Evolutionary conservation across 2,329 filamentous ascomycete species (phyloP).

Genomic region (Fusarium udum): DNA sequence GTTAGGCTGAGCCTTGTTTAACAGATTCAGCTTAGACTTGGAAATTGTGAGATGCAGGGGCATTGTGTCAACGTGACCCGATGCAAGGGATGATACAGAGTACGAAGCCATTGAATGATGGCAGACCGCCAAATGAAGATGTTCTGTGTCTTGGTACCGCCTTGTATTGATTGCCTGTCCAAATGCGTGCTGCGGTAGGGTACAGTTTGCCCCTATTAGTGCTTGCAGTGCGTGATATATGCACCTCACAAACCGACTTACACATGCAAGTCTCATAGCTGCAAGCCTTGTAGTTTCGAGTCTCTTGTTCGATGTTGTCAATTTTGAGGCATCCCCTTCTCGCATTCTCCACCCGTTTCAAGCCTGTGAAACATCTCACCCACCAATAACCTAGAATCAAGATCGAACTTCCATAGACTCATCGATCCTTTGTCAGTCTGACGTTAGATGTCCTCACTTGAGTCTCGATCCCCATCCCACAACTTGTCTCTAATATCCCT

Average conservation of each 20-base stretch:
- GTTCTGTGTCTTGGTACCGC: background rate
- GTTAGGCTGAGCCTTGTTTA: constrained; percentile 19
- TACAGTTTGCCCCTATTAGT: background rate
- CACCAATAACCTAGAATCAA: constrained; percentile 12
- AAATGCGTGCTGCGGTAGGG: background rate
- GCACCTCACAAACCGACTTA: background rate
- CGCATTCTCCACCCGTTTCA: constrained; percentile 5
- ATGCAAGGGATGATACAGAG: constrained; percentile 23
- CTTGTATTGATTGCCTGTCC: background rate
- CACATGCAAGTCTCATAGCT: constrained; percentile 14
- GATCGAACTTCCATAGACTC: constrained; percentile 30
- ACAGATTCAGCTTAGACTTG: constrained; percentile 7
- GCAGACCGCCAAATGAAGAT: background rate
- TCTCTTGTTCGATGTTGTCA: constrained; percentile 4
- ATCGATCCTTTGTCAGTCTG: constrained; percentile 19
- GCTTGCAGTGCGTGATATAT: constrained; percentile 11
- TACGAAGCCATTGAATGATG: constrained; percentile 4
- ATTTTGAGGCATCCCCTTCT: constrained; percentile 2
- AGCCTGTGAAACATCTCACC: constrained; percentile 32
- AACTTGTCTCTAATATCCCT: background rate
- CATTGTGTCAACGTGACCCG: constrained; percentile 31
- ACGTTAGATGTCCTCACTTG: constrained; percentile 15
- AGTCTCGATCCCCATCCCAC: constrained; percentile 12
- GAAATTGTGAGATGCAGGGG: constrained; percentile 32
- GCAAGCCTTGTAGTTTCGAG: constrained; percentile 1